Conservation (phyloP, 1,284 basidiomycete genomes). For the Sporisorium graminicola region DNA sequence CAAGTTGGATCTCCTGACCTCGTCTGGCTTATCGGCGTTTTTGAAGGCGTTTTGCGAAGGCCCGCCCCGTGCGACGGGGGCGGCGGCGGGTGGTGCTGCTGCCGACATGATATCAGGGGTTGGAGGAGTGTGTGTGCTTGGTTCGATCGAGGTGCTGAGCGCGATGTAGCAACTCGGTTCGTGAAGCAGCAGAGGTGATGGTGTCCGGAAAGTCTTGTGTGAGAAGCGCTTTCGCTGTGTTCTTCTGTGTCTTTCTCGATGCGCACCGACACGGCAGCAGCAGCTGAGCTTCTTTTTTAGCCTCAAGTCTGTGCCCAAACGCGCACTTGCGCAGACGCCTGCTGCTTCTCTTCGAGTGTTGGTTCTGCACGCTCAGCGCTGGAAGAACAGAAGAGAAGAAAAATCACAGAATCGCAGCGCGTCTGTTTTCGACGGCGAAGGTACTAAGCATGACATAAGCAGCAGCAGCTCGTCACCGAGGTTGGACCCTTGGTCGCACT, state of each 20-base stretch:
- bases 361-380: slow-evolving; percentile 8
- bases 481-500: too few species aligned
- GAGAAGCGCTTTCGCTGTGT: background rate
- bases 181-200: background rate
- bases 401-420: slow-evolving; percentile 15
- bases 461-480: too few species aligned
- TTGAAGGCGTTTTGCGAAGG: slow-evolving; percentile 66
- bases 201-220: background rate
- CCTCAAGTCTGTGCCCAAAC: background rate
- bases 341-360: too few species aligned
- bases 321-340: background rate
- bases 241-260: background rate
- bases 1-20: slow-evolving; percentile 67
- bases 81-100: slow-evolving; percentile 42
- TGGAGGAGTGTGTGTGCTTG: background rate
- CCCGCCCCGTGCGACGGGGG: slow-evolving; percentile 28
- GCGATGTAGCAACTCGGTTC: too few species aligned
- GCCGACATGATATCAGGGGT: slow-evolving; percentile 36
- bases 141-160: background rate
- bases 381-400: slow-evolving; percentile 40
- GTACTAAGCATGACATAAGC: slow-evolving; percentile 30
- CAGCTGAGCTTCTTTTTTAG: slow-evolving; percentile 1
- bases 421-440: background rate
- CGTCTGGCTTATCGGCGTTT: slow-evolving; percentile 70
- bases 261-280: background rate